Percentiles rank a stretch among this genome's conserved stretches.
Conservation (phyloP, 2,329 filamentous ascomycete genomes). For the Hypoxylon sp. region DNA sequence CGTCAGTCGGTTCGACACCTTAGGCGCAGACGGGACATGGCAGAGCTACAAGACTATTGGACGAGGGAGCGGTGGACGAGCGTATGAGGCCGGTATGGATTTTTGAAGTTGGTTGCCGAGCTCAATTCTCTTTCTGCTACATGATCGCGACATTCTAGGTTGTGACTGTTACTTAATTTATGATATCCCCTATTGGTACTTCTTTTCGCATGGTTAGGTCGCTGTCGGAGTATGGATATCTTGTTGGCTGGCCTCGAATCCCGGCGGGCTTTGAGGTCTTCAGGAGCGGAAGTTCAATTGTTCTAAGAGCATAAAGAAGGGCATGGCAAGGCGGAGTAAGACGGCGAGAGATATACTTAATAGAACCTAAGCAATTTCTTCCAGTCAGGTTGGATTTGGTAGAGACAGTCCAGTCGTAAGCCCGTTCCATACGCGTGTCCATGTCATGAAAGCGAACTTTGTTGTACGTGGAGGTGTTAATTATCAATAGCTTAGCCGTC, state of each 20-base stretch:
- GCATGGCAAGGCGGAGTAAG: slow-evolving; percentile 20
- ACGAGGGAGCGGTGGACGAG: slow-evolving; percentile 56
- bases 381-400: neutral
- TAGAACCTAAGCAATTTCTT: slow-evolving; percentile 24
- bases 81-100: slow-evolving; percentile 49
- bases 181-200: slow-evolving; percentile 41
- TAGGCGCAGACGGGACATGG: slow-evolving; percentile 64
- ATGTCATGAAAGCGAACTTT: neutral
- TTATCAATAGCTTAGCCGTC: neutral
- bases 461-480: neutral
- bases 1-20: slow-evolving; percentile 65
- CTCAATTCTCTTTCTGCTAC: slow-evolving; percentile 9
- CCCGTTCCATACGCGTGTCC: too few species aligned
- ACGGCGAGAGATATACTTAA: slow-evolving; percentile 21
- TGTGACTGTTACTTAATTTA: slow-evolving; percentile 21
- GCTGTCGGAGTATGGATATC: slow-evolving; percentile 25
- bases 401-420: too few species aligned
- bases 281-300: neutral
- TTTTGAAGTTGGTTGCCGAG: slow-evolving; percentile 28
- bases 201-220: slow-evolving; percentile 27
- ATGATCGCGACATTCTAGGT: neutral
- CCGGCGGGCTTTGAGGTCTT: neutral
- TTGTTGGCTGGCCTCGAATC: neutral
- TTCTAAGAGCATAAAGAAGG: slow-evolving; percentile 10
- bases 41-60: slow-evolving; percentile 68